A percentile compares a stretch with the other conserved stretches of the same genome.
Conservation (phyloP, 176 grass and related monocot genomes). For the Eremochloa ophiuroides region DNA sequence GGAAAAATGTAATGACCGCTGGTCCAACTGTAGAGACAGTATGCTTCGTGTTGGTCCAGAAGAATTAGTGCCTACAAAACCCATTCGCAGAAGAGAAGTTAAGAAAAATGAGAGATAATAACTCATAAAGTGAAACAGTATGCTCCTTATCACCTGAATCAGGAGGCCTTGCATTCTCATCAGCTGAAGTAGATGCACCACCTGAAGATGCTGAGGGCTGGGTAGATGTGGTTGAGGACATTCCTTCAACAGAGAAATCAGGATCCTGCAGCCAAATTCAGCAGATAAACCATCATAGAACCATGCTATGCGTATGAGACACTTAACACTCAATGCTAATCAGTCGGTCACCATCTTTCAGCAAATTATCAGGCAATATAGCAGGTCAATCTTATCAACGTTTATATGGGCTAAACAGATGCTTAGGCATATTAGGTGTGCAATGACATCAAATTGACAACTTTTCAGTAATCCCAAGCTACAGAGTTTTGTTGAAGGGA, state of each 20-base stretch:
- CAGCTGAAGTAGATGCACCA: constrained; percentile 45
- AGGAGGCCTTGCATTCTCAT: constrained; percentile 51
- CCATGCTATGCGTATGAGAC: neutral
- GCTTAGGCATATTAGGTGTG: neutral
- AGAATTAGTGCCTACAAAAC: constrained; percentile 52
- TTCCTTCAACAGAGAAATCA: constrained; percentile 59
- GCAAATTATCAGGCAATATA: neutral
- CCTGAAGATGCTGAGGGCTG: constrained; percentile 43
- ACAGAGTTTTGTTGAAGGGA: neutral
- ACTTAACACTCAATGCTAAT: neutral
- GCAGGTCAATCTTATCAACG: neutral
- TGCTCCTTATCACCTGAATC: constrained; percentile 53
- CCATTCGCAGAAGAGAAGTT: neutral
- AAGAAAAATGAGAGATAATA: neutral
- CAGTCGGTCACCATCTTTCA: neutral
- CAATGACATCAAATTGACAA: neutral
- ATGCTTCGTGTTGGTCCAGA: constrained; percentile 32
- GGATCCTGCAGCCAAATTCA: constrained; percentile 45
- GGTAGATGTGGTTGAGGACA: constrained; percentile 58
- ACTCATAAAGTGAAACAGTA: neutral
- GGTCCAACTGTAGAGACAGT: constrained; percentile 62
- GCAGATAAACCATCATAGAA: constrained; percentile 27
- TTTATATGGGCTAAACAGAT: neutral
- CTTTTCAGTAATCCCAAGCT: neutral
- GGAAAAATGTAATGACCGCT: constrained; percentile 77